phyloP scores from a whole-genome alignment of 345 rosid species.

The Pugionium dolabratum region DNA sequence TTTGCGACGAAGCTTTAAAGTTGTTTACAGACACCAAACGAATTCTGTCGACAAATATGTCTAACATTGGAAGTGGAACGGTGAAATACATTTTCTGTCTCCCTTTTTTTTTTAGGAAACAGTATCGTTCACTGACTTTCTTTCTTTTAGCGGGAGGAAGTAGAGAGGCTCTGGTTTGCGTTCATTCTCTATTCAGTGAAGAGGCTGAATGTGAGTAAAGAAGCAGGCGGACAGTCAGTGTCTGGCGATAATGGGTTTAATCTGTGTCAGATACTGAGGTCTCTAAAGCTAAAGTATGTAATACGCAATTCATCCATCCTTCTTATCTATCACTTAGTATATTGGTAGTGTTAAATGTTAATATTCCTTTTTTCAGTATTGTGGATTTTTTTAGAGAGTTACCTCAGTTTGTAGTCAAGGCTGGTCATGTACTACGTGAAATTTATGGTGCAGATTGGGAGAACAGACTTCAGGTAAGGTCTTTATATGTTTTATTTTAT shows the following conservation, averaged over 20 bases:
- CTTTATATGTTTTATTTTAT: background rate
- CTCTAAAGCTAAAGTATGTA: slow-evolving; percentile 70
- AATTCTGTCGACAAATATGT: slow-evolving; percentile 50
- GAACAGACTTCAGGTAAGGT: slow-evolving; percentile 67
- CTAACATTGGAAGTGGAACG: slow-evolving; percentile 64
- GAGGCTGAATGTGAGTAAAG: slow-evolving; percentile 55
- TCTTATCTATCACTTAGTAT: slow-evolving; percentile 5
- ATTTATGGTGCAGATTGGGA: slow-evolving; percentile 79
- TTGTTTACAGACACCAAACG: slow-evolving; percentile 74
- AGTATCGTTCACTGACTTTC: slow-evolving; percentile 32
- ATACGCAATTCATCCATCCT: background rate
- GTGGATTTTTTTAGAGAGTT: slow-evolving; percentile 82
- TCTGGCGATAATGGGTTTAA: slow-evolving; percentile 51
- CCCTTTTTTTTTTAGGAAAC: slow-evolving; percentile 11
- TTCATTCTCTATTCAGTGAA: slow-evolving; percentile 68
- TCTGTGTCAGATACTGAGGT: slow-evolving; percentile 72
- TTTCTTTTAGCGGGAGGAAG: slow-evolving; percentile 69
- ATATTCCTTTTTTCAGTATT: slow-evolving; percentile 47
- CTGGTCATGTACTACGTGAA: slow-evolving; percentile 59
- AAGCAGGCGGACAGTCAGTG: slow-evolving; percentile 36
- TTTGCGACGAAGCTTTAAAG: slow-evolving; percentile 47
- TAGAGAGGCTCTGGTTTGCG: slow-evolving; percentile 82
- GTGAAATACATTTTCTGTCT: slow-evolving; percentile 38
- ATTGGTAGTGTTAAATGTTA: background rate
- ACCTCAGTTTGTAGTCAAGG: slow-evolving; percentile 81